phyloP scores from a whole-genome alignment of 208 protist genomes.

The Trypanosoma boissoni region DNA sequence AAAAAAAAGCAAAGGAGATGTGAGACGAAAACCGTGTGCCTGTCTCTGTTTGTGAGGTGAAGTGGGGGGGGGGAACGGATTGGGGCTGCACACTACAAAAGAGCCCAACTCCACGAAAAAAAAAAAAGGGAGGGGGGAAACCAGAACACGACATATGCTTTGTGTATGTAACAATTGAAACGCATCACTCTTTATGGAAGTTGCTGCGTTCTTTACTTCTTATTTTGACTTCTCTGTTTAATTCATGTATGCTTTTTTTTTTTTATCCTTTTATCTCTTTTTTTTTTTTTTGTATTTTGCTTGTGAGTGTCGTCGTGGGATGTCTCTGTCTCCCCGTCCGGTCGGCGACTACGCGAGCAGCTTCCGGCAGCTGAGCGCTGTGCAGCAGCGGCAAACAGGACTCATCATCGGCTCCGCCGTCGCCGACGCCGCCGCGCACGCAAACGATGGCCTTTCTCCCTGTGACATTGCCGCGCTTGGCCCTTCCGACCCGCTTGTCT shows the following conservation, averaged over 20 bases:
- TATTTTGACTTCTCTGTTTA: not conserved
- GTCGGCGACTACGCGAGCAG: constrained; percentile 83
- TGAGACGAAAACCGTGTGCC: not conserved
- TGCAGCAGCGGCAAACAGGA: constrained; percentile 80
- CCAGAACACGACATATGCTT: no score
- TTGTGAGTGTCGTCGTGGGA: not conserved
- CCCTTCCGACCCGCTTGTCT: not conserved
- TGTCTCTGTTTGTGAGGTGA: no score
- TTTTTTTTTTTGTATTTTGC: not conserved
- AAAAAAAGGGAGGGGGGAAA: no score
- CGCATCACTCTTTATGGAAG: no score
- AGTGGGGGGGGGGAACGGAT: no score
- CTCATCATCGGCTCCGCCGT: constrained; percentile 71
- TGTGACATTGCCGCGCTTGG: constrained; percentile 26
- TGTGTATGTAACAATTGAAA: no score
- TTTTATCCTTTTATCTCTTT: constrained; percentile 4
- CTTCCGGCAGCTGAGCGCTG: constrained; percentile 80
- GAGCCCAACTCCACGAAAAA: no score
- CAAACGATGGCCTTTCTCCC: constrained; percentile 37
- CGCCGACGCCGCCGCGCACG: constrained; percentile 71
- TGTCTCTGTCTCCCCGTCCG: no score
- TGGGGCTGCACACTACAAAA: no score
- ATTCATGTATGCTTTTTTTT: not conserved
- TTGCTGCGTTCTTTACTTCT: no score
- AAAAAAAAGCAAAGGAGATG: constrained; percentile 3